These are phyloP conservation scores for Mortierella sp. DNA, from an alignment of 371 early-diverging fungal species.

Conservation along the genomic window DNA sequence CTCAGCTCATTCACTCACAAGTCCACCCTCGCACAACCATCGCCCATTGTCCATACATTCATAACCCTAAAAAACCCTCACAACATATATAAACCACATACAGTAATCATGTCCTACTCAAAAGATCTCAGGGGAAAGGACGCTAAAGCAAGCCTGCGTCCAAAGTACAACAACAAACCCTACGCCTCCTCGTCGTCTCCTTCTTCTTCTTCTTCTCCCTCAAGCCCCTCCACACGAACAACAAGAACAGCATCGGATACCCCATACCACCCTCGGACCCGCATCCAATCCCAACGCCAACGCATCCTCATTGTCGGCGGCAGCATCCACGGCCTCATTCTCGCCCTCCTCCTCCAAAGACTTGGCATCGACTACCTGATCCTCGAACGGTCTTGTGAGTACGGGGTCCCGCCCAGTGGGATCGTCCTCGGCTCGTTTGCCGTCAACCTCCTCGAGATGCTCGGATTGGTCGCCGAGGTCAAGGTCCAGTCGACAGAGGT, in stretches of 20 bases:
- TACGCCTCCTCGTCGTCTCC: not conserved
- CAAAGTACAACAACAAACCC: not conserved
- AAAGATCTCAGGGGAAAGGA: not conserved
- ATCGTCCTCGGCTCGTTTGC: constrained; percentile 31
- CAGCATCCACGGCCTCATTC: constrained; percentile 26
- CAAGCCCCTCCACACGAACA: not conserved
- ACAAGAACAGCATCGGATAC: not conserved
- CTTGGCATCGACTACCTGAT: constrained; percentile 19
- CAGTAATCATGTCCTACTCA: not conserved
- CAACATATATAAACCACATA: not conserved
- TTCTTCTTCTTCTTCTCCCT: no score
- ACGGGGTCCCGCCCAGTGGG: not conserved
- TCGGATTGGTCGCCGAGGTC: constrained; percentile 16
- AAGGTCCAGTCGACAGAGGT: constrained; percentile 1
- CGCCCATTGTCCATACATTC: not conserved
- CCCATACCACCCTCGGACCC: not conserved
- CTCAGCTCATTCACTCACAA: not conserved
- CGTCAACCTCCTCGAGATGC: constrained; percentile 25
- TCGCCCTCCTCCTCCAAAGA: constrained; percentile 16
- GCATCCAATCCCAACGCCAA: not conserved
- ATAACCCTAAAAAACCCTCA: constrained; percentile 2
- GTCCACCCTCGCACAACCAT: not conserved
- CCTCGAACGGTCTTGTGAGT: constrained; percentile 14
- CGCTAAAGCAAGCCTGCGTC: not conserved
- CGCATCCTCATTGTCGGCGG: constrained; percentile 26